A percentile compares a stretch with the other conserved stretches of the same genome.
Evolutionary conservation across 2,329 filamentous ascomycete species (phyloP).

Genomic region (Bipolaris sorokiniana): DNA sequence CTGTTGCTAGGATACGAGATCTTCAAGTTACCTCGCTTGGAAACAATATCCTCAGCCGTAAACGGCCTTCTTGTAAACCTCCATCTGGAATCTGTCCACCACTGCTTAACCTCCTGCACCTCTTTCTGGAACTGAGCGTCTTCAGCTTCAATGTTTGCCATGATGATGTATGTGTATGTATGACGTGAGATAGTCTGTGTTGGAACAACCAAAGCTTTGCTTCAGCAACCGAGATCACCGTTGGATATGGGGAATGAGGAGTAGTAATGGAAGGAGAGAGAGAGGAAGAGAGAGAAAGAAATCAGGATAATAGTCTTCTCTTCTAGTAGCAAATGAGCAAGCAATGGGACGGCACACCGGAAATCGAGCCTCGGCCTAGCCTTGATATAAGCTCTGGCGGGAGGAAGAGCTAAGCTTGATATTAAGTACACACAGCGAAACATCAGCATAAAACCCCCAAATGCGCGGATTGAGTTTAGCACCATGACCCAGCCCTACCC

Average conservation of each 20-base stretch:
- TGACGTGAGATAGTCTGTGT: background rate
- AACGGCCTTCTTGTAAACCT: conserved; percentile 89
- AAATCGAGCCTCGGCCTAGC: conserved; percentile 28
- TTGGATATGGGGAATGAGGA: background rate
- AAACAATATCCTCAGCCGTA: conserved; percentile 95
- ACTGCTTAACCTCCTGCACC: conserved; percentile 85
- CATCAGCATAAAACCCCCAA: conserved; percentile 14
- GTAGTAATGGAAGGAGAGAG: background rate
- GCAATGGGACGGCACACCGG: conserved; percentile 30
- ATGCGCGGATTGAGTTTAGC: conserved; percentile 15
- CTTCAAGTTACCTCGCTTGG: conserved; percentile 89
- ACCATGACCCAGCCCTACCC: conserved; percentile 12
- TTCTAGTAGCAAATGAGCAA: conserved; percentile 18
- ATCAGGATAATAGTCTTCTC: background rate
- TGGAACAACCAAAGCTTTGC: background rate
- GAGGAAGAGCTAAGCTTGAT: conserved; percentile 38
- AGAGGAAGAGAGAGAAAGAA: conserved; percentile 1
- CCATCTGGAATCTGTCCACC: conserved; percentile 95
- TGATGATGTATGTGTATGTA: conserved; percentile 15
- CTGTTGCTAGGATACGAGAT: conserved; percentile 90
- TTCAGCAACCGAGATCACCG: background rate
- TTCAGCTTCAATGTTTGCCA: conserved; percentile 63
- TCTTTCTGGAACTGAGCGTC: conserved; percentile 79
- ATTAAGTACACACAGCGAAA: conserved; percentile 33
- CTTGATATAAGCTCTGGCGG: conserved; percentile 17